Percentiles rank a stretch among this genome's conserved stretches.
phyloP scores from a whole-genome alignment of 2,329 filamentous ascomycete species.

The Calonectria hawksworthii region DNA sequence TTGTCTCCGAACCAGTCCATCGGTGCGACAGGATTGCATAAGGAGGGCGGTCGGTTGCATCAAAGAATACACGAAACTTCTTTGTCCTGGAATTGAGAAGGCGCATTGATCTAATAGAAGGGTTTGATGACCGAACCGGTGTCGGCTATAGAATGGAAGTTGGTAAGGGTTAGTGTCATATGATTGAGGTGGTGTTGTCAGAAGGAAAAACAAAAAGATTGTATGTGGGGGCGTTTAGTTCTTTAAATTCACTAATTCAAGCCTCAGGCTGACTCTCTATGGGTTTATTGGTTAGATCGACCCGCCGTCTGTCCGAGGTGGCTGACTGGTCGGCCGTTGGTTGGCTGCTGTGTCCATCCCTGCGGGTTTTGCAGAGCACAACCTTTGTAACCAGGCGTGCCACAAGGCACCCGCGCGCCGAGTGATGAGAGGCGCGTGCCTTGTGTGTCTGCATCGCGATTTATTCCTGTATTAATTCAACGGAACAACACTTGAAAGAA shows the following conservation, averaged over 20 bases:
- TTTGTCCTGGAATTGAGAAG: neutral
- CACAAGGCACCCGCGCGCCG: neutral
- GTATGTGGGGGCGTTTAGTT: too few species aligned
- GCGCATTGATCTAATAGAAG: neutral
- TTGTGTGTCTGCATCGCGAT: too few species aligned
- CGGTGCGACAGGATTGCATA: neutral
- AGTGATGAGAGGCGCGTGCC: too few species aligned
- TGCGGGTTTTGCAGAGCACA: neutral
- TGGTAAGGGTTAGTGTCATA: neutral
- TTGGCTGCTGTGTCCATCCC: neutral
- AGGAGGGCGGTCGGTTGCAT: neutral
- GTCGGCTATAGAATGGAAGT: too few species aligned
- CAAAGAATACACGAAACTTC: neutral
- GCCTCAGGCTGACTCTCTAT: neutral
- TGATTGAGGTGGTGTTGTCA: neutral
- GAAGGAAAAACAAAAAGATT: neutral
- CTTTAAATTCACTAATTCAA: neutral
- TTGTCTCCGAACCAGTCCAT: neutral
- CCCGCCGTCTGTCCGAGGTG: neutral
- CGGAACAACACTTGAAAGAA: too few species aligned
- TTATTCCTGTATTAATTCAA: too few species aligned
- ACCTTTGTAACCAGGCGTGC: neutral
- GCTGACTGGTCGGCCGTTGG: neutral
- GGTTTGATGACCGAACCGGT: neutral
- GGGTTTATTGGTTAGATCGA: neutral